These are phyloP conservation scores for Osmanthus fragrans DNA, from an alignment of 257 asterid genomes.

Conservation along the genomic window DNA sequence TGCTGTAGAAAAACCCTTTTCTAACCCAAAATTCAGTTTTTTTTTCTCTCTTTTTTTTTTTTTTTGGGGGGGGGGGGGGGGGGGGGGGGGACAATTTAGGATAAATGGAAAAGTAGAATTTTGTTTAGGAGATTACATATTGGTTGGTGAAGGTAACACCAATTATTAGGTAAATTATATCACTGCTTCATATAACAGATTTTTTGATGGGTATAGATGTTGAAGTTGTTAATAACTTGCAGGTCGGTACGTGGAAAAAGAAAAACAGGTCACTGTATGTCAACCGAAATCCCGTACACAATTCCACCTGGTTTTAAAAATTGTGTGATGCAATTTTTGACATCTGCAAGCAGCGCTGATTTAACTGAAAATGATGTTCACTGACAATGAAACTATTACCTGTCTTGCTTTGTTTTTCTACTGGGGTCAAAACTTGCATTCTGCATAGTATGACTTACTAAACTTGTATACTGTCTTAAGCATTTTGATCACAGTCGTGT, in stretches of 20 bases:
- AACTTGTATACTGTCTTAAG: not conserved
- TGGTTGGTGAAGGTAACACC: not conserved
- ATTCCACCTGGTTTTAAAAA: not conserved
- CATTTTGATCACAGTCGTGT: constrained; percentile 7
- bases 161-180: not conserved
- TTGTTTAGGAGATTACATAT: not conserved
- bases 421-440: constrained; percentile 2
- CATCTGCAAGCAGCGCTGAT: not conserved
- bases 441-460: not conserved
- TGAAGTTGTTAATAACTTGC: not conserved
- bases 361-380: not conserved
- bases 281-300: not conserved
- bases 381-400: not conserved
- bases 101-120: not conserved
- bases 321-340: not conserved
- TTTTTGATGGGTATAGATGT: not conserved
- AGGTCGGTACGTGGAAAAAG: not conserved
- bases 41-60: too few relatives aligned
- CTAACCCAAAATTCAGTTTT: not conserved
- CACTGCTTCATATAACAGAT: not conserved
- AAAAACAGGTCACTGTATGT: not conserved
- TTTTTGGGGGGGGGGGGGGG: too few relatives aligned
- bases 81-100: not conserved
- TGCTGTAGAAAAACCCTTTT: not conserved
- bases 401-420: not conserved